Evolutionary conservation across 169 alveolate genomes (phyloP).

Genomic region (Babesia ovata): DNA sequence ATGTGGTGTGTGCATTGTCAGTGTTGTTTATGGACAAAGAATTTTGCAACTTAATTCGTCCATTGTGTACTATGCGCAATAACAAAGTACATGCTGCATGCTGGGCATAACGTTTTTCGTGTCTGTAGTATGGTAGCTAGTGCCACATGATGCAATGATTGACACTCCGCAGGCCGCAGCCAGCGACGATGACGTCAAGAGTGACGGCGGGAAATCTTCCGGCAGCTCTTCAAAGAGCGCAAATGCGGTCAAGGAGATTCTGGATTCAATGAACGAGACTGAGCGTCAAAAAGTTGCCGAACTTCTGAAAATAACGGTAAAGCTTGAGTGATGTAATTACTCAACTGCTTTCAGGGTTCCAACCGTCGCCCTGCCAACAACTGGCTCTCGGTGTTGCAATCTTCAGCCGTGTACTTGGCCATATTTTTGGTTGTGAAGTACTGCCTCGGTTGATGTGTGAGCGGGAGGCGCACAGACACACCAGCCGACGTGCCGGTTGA

Average conservation of each 20-base stretch:
- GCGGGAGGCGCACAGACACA: conserved; percentile 22
- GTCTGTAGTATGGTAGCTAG: neutral
- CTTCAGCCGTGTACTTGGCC: conserved; percentile 15
- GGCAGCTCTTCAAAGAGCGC: neutral
- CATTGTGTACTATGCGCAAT: no score
- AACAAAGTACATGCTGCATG: no score
- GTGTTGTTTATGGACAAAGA: no score
- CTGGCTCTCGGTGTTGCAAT: conserved; percentile 6
- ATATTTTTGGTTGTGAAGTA: conserved; percentile 12
- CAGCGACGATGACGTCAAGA: neutral
- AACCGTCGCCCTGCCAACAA: neutral
- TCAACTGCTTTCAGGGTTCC: neutral
- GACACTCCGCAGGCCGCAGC: neutral
- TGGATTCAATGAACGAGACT: conserved; percentile 46
- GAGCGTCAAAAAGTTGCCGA: conserved; percentile 39
- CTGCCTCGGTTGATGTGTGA: neutral
- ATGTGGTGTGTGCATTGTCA: neutral
- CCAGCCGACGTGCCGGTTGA: conserved; percentile 2
- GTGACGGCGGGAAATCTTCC: neutral
- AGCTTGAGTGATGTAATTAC: neutral
- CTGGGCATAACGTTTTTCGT: no score
- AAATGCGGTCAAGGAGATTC: neutral
- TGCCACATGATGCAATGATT: neutral
- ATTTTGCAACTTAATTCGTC: no score
- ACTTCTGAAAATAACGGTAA: conserved; percentile 35